Conservation (phyloP, 306 rosid species). For the Prunus campanulata region DNA sequence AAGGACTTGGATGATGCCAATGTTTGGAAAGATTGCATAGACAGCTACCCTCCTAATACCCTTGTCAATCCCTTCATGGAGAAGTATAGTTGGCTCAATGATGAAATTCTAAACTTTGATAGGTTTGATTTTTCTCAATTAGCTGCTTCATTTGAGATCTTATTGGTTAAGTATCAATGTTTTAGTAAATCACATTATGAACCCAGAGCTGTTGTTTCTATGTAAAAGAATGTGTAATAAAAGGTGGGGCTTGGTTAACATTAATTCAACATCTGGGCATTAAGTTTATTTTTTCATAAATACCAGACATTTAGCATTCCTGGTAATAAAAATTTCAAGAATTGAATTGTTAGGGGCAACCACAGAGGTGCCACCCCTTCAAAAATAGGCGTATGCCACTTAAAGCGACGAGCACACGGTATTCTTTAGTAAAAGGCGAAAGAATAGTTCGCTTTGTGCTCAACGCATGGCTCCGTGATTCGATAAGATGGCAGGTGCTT, state of each 20-base stretch:
- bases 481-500: not conserved
- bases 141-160: not conserved
- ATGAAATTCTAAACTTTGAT: conserved; percentile 59
- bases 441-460: conserved; percentile 32
- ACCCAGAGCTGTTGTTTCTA: no score
- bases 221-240: no score
- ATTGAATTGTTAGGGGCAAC: not conserved
- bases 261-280: no score
- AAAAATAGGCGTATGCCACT: conserved; percentile 41
- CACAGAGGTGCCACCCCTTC: not conserved
- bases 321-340: no score
- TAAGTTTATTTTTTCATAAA: no score
- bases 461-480: conserved; percentile 12
- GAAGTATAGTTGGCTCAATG: conserved; percentile 66
- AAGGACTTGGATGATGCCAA: conserved; percentile 53
- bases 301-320: no score
- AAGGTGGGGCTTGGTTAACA: no score
- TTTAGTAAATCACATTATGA: no score
- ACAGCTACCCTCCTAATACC: conserved; percentile 48
- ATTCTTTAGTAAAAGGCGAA: conserved; percentile 21
- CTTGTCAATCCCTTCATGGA: conserved; percentile 53
- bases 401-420: not conserved
- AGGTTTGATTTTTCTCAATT: conserved; percentile 30
- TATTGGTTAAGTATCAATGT: not conserved
- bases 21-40: conserved; percentile 64